Base-by-base conservation (phyloP, 192 early-diverging fungal genomes). In the Coemansia umbellata region DNA sequence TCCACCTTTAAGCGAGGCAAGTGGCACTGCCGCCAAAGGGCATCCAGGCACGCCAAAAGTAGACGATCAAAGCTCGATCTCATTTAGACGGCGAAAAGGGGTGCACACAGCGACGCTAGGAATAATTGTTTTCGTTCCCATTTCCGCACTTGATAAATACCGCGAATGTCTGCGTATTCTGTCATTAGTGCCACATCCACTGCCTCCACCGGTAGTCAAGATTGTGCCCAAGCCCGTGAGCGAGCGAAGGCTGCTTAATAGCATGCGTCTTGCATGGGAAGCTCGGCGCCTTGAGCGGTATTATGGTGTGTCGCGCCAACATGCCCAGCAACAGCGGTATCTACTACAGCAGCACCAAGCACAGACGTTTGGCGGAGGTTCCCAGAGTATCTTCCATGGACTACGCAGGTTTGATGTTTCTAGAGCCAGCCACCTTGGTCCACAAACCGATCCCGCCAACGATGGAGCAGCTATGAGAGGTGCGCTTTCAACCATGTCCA, bases 191-290 rank as follows among this genome's bases (percentile, higher is more conserved):
- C 71, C 71, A 3, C 71, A 74, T 28, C 55, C 71, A 24, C 39
- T 74, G 50, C 71, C 71, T 7, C 65, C 71, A 31, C 71, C 71
- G 2, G 54, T 68, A 4, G 65, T 74, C 31, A 53, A 50, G 31
- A 58, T 74, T 5, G 52, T 74, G 35, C 59, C 71, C 23, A 52
- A 44, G 30, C 71, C 71, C 3, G 32, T 74, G 42, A 47, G 60
- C 47, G 71, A 74, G 44, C 51, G 51, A 8, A 39, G 71, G 15
- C 50, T 74, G 23, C 52, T 74, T 17, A 41, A 21, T 18, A 55
- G 64, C 19, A 48, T 74, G 37, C 55, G 40, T 4, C 37, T 56
- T 5, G 60, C 64, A 3, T 74, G 71, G 71, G 52, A 61, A 14
- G 26, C 50, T 11, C 58, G 62, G 7, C 55, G 63, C 3, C 37